Evolutionary conservation across 1,284 basidiomycete species (phyloP).

Genomic region (Afroboletus lepidellus): DNA sequence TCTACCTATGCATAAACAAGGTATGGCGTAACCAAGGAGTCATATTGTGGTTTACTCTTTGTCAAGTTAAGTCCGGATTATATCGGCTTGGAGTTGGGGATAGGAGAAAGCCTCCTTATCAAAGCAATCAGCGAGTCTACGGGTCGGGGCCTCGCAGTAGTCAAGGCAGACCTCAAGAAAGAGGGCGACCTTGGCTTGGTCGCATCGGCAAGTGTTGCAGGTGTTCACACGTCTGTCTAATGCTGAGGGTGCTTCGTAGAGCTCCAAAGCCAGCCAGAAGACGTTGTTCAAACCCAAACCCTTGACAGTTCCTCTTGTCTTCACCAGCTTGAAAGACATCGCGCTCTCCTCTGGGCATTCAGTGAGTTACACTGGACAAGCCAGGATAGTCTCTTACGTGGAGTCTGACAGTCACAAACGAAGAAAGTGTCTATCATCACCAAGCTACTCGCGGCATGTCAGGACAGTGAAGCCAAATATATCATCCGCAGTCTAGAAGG

Average conservation of each 20-base stretch:
- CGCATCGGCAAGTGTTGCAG: constrained; percentile 65
- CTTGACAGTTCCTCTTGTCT: constrained; percentile 86
- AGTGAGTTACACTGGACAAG: constrained; percentile 41
- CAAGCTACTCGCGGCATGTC: constrained; percentile 89
- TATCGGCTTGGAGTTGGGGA: constrained; percentile 92
- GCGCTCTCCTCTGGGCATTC: constrained; percentile 82
- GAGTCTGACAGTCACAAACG: constrained; percentile 65
- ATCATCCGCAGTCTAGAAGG: constrained; percentile 95
- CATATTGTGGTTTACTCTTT: constrained; percentile 10
- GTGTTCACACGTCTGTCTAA: not conserved
- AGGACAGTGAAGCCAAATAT: constrained; percentile 90
- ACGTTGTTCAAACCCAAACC: constrained; percentile 95
- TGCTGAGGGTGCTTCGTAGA: constrained; percentile 44
- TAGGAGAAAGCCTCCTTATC: constrained; percentile 92
- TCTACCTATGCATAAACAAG: constrained; percentile 97
- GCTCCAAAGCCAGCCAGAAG: constrained; percentile 91
- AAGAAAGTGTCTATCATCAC: constrained; percentile 97
- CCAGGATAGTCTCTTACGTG: not conserved
- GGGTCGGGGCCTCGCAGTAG: constrained; percentile 76
- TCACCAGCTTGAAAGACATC: constrained; percentile 83
- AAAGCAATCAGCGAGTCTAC: constrained; percentile 97
- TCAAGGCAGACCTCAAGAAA: constrained; percentile 92
- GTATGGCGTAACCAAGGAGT: constrained; percentile 44
- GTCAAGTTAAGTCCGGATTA: constrained; percentile 91
- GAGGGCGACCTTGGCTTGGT: constrained; percentile 96